Conservation (phyloP, 2,329 filamentous ascomycete genomes). For the Didymosphaeria variabile region DNA sequence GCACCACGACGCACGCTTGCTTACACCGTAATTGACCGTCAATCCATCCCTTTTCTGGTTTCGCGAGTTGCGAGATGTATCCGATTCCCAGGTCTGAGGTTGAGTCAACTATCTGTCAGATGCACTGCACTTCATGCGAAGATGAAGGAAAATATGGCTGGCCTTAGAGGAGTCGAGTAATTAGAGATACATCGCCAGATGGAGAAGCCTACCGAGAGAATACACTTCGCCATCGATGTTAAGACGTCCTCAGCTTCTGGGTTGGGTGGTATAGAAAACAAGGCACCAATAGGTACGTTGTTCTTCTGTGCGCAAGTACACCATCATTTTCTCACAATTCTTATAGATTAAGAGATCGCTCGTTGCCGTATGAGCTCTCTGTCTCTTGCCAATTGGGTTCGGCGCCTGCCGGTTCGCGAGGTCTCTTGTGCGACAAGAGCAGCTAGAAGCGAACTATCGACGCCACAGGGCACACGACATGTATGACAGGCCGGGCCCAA, state of each 20-base stretch:
- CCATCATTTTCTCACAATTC: background rate
- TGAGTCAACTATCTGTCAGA: conserved; percentile 38
- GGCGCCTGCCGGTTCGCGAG: background rate
- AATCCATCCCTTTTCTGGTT: conserved; percentile 21
- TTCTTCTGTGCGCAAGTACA: background rate
- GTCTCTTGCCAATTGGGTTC: background rate
- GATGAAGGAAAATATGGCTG: conserved; percentile 17
- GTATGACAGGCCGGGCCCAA: conserved; percentile 33
- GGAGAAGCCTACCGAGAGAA: background rate
- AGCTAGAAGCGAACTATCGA: conserved; percentile 13
- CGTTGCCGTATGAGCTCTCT: background rate
- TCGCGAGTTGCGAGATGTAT: conserved; percentile 29
- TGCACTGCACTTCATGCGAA: conserved; percentile 26
- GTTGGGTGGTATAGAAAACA: background rate
- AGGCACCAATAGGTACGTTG: background rate
- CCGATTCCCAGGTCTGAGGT: conserved; percentile 45
- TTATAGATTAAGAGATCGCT: background rate
- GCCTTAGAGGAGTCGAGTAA: conserved; percentile 18
- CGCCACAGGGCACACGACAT: conserved; percentile 38
- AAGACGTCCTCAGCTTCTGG: conserved; percentile 17
- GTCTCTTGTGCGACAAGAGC: conserved; percentile 10
- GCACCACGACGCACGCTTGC: conserved; percentile 18
- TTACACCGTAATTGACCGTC: conserved; percentile 21
- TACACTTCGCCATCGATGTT: background rate
- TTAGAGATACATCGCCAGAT: conserved; percentile 19